Percentiles rank a stretch among this genome's conserved stretches.
Conservation (phyloP, 2,329 filamentous ascomycete genomes). For the Ophiostoma ips region DNA sequence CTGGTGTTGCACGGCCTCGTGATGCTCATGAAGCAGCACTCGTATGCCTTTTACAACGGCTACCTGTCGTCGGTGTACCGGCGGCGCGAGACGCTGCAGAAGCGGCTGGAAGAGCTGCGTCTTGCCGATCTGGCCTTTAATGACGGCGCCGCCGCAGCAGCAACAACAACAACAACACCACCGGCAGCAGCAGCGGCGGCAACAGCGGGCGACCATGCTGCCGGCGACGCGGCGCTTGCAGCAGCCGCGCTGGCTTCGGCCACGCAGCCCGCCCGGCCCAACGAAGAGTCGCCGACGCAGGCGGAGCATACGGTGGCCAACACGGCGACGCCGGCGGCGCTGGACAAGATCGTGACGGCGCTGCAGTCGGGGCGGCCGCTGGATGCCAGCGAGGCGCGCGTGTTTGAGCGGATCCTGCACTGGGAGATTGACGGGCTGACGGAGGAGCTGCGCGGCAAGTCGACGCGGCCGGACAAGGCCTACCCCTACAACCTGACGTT, state of each 20-base stretch:
- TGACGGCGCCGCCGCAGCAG: not conserved
- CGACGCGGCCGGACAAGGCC: slow-evolving; percentile 30
- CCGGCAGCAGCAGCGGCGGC: no score
- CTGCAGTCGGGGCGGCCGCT: slow-evolving; percentile 49
- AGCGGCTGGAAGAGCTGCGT: slow-evolving; percentile 25
- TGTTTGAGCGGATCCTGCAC: slow-evolving; percentile 52
- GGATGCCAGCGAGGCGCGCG: slow-evolving; percentile 44
- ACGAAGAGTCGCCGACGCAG: not conserved
- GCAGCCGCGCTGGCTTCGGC: slow-evolving; percentile 15
- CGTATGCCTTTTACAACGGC: slow-evolving; percentile 67
- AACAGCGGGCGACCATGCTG: slow-evolving; percentile 17
- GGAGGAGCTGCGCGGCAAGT: slow-evolving; percentile 52
- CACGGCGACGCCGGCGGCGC: slow-evolving; percentile 13
- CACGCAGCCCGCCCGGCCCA: not conserved
- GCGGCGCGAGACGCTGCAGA: slow-evolving; percentile 29
- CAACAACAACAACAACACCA: no score
- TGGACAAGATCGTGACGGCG: slow-evolving; percentile 45
- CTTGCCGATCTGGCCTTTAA: not conserved
- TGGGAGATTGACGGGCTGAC: slow-evolving; percentile 51
- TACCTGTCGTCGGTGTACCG: slow-evolving; percentile 50
- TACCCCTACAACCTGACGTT: slow-evolving; percentile 60
- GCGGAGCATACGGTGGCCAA: not conserved
- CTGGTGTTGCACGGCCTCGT: slow-evolving; percentile 61
- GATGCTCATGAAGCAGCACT: slow-evolving; percentile 76
- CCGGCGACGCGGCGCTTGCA: not conserved